A percentile compares a stretch with the other conserved stretches of the same genome.
phyloP scores from a whole-genome alignment of 1,284 basidiomycete species.

The Golubevia sp. region DNA sequence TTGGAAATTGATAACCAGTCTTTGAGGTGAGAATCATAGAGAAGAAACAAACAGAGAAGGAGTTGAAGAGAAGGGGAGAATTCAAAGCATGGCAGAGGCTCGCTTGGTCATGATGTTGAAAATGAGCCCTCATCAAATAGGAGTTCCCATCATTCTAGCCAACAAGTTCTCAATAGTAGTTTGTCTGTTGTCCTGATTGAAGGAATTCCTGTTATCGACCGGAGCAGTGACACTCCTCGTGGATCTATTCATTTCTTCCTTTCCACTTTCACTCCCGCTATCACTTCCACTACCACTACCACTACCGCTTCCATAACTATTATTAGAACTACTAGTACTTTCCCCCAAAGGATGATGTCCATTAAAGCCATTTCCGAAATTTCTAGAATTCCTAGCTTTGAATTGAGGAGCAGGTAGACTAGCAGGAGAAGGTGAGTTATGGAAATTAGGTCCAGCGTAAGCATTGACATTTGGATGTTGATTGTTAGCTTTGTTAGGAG shows the following conservation, averaged over 20 bases:
- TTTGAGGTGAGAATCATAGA: background rate
- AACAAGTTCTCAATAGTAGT: conserved; percentile 33
- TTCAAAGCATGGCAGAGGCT: too few species aligned
- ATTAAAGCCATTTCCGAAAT: conserved; percentile 14
- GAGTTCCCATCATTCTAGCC: conserved; percentile 37
- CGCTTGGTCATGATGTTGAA: background rate
- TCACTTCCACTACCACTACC: conserved; percentile 10
- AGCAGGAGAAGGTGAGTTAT: conserved; percentile 50
- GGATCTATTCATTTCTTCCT: conserved; percentile 21
- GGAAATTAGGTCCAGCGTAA: conserved; percentile 50
- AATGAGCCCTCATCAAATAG: background rate
- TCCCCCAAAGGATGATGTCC: conserved; percentile 17
- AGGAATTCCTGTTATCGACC: conserved; percentile 14
- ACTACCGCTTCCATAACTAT: conserved; percentile 16
- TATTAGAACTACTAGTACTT: conserved; percentile 8
- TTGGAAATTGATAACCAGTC: background rate
- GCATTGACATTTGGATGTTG: conserved; percentile 31
- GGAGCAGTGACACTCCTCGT: conserved; percentile 31
- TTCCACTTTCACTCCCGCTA: conserved; percentile 20
- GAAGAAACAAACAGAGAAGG: background rate
- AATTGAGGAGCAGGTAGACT: conserved; percentile 48
- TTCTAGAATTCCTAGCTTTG: conserved; percentile 1
- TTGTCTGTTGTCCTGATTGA: conserved; percentile 1
- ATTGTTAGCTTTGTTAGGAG: conserved; percentile 22
- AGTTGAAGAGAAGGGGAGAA: background rate